phyloP scores from a whole-genome alignment of 2,329 filamentous ascomycete genomes.

The Mariannaea sp. region DNA sequence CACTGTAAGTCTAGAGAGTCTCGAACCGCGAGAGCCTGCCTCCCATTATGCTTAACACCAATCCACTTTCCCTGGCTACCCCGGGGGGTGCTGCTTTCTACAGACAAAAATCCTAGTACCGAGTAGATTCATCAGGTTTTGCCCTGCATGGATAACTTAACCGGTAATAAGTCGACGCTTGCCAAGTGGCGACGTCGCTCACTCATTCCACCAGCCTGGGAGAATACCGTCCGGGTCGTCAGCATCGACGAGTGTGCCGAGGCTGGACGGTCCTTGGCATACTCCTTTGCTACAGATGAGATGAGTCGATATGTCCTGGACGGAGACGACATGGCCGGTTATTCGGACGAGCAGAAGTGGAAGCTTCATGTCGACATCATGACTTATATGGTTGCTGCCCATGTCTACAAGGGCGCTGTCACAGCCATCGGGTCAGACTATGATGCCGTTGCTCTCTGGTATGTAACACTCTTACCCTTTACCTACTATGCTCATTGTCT shows the following conservation, averaged over 20 bases:
- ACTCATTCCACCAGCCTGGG: slow-evolving; percentile 58
- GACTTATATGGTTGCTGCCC: slow-evolving; percentile 76
- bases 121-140: slow-evolving; percentile 25
- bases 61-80: slow-evolving; percentile 23
- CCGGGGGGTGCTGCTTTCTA: slow-evolving; percentile 7
- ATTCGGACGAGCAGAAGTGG: slow-evolving; percentile 72
- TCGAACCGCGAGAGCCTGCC: slow-evolving; percentile 10
- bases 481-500: too few species aligned
- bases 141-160: slow-evolving; percentile 52
- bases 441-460: slow-evolving; percentile 81
- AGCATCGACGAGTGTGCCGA: slow-evolving; percentile 70
- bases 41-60: slow-evolving; percentile 33
- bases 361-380: slow-evolving; percentile 77
- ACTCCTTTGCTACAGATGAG: slow-evolving; percentile 77
- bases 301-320: slow-evolving; percentile 77
- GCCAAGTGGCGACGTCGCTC: slow-evolving; percentile 46
- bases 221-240: slow-evolving; percentile 64
- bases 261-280: slow-evolving; percentile 72
- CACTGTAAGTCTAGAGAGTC: slow-evolving; percentile 43
- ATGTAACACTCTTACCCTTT: slow-evolving; percentile 43
- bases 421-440: slow-evolving; percentile 76
- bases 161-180: slow-evolving; percentile 36
- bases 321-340: slow-evolving; percentile 67
- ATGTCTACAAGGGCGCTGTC: slow-evolving; percentile 74
- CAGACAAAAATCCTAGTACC: slow-evolving; percentile 28